phyloP scores from a whole-genome alignment of 2,329 filamentous ascomycete genomes.

The Thielaviopsis euricoi region DNA sequence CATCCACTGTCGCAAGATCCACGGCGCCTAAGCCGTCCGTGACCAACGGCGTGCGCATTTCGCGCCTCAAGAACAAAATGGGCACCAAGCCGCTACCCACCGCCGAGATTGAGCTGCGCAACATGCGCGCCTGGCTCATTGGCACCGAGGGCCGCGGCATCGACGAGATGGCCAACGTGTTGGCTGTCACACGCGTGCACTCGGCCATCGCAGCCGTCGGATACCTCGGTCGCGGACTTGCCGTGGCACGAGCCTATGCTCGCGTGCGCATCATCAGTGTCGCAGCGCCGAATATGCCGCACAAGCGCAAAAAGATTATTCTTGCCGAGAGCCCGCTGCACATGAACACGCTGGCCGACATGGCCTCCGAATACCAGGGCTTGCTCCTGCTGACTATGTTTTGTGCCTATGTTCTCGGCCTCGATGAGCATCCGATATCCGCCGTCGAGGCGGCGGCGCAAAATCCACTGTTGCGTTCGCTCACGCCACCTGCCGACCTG shows the following conservation, averaged over 20 bases:
- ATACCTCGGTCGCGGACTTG: conserved; percentile 38
- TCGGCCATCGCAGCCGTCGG: conserved; percentile 36
- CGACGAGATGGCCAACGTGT: conserved; percentile 48
- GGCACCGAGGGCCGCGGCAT: conserved; percentile 51
- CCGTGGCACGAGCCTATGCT: conserved; percentile 40
- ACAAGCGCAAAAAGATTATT: conserved; percentile 25
- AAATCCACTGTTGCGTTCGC: conserved; percentile 5
- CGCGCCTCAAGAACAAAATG: conserved; percentile 55
- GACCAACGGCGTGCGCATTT: conserved; percentile 51
- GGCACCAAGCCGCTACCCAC: conserved; percentile 56
- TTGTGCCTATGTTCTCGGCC: conserved; percentile 35
- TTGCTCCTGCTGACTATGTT: conserved; percentile 40
- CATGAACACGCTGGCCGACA: conserved; percentile 38
- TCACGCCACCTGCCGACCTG: conserved; percentile 21
- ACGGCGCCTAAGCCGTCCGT: conserved; percentile 20
- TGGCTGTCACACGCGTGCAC: conserved; percentile 50
- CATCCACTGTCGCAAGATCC: conserved; percentile 9
- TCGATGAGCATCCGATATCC: conserved; percentile 28
- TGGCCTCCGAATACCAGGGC: conserved; percentile 38
- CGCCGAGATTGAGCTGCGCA: conserved; percentile 49
- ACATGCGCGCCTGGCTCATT: conserved; percentile 48
- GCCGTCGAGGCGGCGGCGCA: conserved; percentile 13
- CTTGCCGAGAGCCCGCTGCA: conserved; percentile 38
- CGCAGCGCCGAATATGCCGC: conserved; percentile 9
- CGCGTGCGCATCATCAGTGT: conserved; percentile 35